A percentile compares a stretch with the other conserved stretches of the same genome.
Conservation (phyloP, 192 early-diverging fungal species). For the Physocladia obscura region DNA sequence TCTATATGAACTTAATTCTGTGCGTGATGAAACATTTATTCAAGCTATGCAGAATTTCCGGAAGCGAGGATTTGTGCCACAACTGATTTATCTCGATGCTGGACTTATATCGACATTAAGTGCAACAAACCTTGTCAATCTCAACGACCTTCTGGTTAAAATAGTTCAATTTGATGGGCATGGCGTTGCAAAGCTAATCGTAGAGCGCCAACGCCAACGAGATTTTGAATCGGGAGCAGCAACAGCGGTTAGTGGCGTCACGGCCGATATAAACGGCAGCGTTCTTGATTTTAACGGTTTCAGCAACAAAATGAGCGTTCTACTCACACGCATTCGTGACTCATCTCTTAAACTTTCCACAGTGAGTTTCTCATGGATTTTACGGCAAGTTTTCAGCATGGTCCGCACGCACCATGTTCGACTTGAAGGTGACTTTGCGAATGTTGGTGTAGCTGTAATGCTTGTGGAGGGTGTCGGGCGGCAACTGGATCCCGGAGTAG, state of each 20-base stretch:
- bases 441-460: constrained; percentile 87
- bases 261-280: no score
- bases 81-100: constrained; percentile 84
- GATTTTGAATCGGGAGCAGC: constrained; percentile 55
- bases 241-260: neutral
- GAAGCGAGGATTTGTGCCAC: constrained; percentile 70
- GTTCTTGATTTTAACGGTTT: constrained; percentile 67
- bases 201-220: constrained; percentile 80
- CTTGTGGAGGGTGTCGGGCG: constrained; percentile 93
- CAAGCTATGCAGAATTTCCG: constrained; percentile 53
- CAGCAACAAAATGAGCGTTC: constrained; percentile 74
- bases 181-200: constrained; percentile 80
- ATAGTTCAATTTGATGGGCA: constrained; percentile 85
- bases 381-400: constrained; percentile 78
- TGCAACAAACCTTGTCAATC: constrained; percentile 73
- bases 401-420: constrained; percentile 90
- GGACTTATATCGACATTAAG: constrained; percentile 84
- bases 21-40: constrained; percentile 37
- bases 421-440: constrained; percentile 93
- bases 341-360: constrained; percentile 74
- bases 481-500: constrained; percentile 84
- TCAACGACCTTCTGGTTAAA: constrained; percentile 87
- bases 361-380: constrained; percentile 78
- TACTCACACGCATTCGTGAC: constrained; percentile 42
- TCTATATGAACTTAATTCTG: neutral